Evolutionary conservation across 116 monocot genomes (phyloP).

Genomic region (Dioscorea cayenensis): DNA sequence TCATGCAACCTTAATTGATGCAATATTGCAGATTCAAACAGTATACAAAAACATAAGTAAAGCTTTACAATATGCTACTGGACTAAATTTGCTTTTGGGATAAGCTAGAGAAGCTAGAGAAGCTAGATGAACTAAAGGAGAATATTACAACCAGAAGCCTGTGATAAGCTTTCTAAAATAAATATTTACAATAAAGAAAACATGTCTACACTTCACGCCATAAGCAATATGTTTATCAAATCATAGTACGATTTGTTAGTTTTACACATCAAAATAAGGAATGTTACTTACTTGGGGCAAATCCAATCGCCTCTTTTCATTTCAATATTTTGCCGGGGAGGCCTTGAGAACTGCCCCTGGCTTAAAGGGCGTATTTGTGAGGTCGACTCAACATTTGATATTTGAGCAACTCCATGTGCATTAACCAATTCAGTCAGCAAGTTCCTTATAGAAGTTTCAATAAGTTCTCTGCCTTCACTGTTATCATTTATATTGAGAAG

Average conservation of each 20-base stretch:
- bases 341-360: slow-evolving; percentile 35
- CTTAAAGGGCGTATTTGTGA: slow-evolving; percentile 4
- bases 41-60: too few relatives aligned
- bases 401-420: slow-evolving; percentile 18
- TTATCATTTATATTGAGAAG: slow-evolving; percentile 4
- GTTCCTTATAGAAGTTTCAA: slow-evolving; percentile 51
- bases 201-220: neutral
- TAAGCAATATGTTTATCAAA: neutral
- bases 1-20: too few relatives aligned
- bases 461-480: slow-evolving; percentile 21
- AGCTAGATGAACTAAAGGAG: neutral
- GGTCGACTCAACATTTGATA: slow-evolving; percentile 22
- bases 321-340: slow-evolving; percentile 49
- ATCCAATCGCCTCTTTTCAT: slow-evolving; percentile 95
- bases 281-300: slow-evolving; percentile 72
- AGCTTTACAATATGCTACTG: too few relatives aligned
- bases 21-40: too few relatives aligned
- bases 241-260: neutral
- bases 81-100: too few relatives aligned
- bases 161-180: neutral
- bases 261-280: neutral
- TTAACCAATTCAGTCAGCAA: slow-evolving; percentile 55
- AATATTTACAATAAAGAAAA: neutral
- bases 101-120: neutral
- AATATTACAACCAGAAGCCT: neutral